Conservation (phyloP, 1,284 basidiomycete genomes). For the Cutaneotrichosporon sp. region DNA sequence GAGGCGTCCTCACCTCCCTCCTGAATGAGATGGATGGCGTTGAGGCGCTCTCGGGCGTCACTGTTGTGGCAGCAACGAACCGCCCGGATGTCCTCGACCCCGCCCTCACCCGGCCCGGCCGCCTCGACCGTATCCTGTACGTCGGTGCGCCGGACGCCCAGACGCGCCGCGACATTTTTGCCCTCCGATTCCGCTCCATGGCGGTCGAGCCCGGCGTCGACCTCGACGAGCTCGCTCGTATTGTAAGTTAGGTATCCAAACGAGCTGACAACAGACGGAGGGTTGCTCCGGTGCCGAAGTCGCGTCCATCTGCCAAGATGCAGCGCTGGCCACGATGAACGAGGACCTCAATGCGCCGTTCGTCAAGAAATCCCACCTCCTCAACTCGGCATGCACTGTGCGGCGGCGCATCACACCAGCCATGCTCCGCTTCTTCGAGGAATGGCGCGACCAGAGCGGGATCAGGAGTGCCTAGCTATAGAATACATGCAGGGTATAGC, state of each 20-base stretch:
- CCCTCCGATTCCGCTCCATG: conserved; percentile 76
- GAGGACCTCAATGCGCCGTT: conserved; percentile 71
- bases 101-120: conserved; percentile 89
- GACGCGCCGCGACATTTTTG: conserved; percentile 80
- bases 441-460: conserved; percentile 58
- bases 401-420: conserved; percentile 81
- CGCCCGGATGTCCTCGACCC: conserved; percentile 90
- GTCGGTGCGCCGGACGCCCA: conserved; percentile 83
- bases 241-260: conserved; percentile 60
- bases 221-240: conserved; percentile 65
- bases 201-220: conserved; percentile 70
- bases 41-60: conserved; percentile 86
- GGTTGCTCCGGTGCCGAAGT: conserved; percentile 98
- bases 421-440: conserved; percentile 69
- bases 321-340: conserved; percentile 87
- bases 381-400: conserved; percentile 69
- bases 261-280: conserved; percentile 63
- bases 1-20: conserved; percentile 87
- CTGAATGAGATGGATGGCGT: conserved; percentile 99
- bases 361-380: conserved; percentile 72
- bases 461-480: conserved; percentile 44
- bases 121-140: conserved; percentile 92
- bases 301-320: conserved; percentile 89
- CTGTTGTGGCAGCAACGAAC: conserved; percentile 94
- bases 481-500: conserved; percentile 22